Evolutionary conservation across 2,329 filamentous ascomycete genomes (phyloP), one percentile per base, ranked within the genome.

Genomic region (Microcyclosporella mali): DNA sequence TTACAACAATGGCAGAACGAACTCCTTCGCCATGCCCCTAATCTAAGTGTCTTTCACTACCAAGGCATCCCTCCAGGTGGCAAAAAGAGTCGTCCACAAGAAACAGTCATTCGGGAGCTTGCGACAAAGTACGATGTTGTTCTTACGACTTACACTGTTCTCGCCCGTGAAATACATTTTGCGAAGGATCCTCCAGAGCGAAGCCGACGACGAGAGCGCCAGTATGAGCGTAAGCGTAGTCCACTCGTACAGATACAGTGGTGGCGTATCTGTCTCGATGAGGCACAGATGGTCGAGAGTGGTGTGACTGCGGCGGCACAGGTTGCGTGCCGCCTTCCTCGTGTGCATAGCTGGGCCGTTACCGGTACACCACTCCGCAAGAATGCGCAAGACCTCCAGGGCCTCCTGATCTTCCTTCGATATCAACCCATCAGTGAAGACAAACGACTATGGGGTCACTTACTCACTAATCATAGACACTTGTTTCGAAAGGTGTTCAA

Each of bases 211-310:
- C 65, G 72, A 36, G 51, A 44, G 8, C 54, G 47, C 3, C 58
- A 53, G 30, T 61, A 55, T 37, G 72, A 76, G 41, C 79, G 82
- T 53, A 79, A 77, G 43, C 83, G 85, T 42, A 92, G 87, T 3
- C 89, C 89, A 0, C 70, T 97, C 6, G 80, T 89, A 8, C 78
- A 85, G 52, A 78, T 95, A 14, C 79, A 75, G 1, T 97, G 88
- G 88, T 95, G 88, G 88, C 77, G 90, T 32, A 78, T 94, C 1
- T 79, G 76, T 55, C 68, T 82, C 18, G 78, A 82, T 52, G 78
- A 88, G 82, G 69, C 90, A 0, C 92, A 98, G 59, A 94, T 95
- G 84, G 81, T 97, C 32, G 90, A 97, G 61, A 90, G 79, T 52
- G 88, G 88, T 27, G 81, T 94, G 3, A 89, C 81, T 55, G 82